These are phyloP conservation scores for Brassica carinata DNA, from an alignment of 345 rosid species.

Conservation along the genomic window DNA sequence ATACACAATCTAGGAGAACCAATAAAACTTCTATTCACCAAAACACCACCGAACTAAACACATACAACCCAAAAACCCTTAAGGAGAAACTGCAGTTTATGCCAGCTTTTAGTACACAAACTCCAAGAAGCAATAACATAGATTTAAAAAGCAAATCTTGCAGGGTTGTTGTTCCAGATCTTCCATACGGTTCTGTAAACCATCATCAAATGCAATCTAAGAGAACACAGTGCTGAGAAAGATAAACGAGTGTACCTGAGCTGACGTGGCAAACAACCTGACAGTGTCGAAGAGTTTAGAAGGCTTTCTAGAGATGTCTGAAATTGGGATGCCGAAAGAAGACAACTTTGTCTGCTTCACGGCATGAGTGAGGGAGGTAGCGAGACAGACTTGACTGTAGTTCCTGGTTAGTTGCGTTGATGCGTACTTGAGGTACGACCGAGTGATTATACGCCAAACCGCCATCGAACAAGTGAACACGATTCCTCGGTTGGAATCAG, in stretches of 20 bases:
- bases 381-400: conserved; percentile 24
- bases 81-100: neutral
- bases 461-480: conserved; percentile 16
- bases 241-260: conserved; percentile 26
- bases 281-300: conserved; percentile 13
- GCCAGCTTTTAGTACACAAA: neutral
- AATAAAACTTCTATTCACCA: conserved; percentile 5
- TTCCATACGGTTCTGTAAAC: neutral
- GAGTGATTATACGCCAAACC: conserved; percentile 38
- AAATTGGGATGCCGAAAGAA: conserved; percentile 27
- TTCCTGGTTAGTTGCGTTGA: conserved; percentile 31
- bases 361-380: conserved; percentile 17
- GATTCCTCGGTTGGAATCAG: conserved; percentile 1
- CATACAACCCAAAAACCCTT: neutral
- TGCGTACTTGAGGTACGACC: conserved; percentile 35
- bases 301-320: conserved; percentile 23
- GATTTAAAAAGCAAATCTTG: neutral
- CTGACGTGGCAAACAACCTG: conserved; percentile 36
- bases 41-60: neutral
- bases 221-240: neutral
- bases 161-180: neutral
- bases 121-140: neutral
- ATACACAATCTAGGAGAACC: neutral
- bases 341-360: conserved; percentile 25
- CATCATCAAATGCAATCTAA: conserved; percentile 6